These are phyloP conservation scores for Brettanomyces sp. DNA, from an alignment of 805 yeast genomes.

Conservation along the genomic window DNA sequence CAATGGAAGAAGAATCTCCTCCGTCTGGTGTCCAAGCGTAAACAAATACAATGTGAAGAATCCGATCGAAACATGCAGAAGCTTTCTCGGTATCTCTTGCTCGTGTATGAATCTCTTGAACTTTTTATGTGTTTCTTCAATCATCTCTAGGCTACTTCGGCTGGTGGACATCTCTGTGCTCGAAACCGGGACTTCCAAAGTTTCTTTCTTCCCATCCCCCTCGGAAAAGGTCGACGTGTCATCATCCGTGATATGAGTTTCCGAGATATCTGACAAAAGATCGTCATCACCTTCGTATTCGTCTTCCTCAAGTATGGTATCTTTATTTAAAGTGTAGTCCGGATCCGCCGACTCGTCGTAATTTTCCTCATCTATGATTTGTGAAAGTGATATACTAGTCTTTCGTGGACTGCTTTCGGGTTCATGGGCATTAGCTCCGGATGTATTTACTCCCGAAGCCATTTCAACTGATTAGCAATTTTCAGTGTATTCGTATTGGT, in stretches of 20 bases:
- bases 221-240: conserved; percentile 1
- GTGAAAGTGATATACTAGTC: background rate
- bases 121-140: conserved; percentile 19
- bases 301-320: background rate
- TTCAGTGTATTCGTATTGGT: too few relatives aligned
- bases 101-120: conserved; percentile 31
- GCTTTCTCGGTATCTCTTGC: conserved; percentile 85
- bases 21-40: conserved; percentile 46
- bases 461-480: too few relatives aligned
- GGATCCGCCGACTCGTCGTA: conserved; percentile 22
- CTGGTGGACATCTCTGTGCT: background rate
- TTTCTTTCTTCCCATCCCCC: background rate
- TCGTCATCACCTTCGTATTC: conserved; percentile 3
- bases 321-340: conserved; percentile 13
- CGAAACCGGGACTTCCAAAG: background rate
- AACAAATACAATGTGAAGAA: conserved; percentile 69
- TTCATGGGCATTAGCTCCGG: too few relatives aligned
- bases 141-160: background rate
- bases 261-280: background rate
- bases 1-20: conserved; percentile 53
- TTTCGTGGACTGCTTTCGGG: too few relatives aligned
- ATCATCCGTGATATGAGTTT: conserved; percentile 1
- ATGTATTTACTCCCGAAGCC: too few relatives aligned
- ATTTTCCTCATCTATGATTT: conserved; percentile 9
- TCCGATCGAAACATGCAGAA: conserved; percentile 84